Conservation (phyloP, 345 rosid species). For the Camelina neglecta region DNA sequence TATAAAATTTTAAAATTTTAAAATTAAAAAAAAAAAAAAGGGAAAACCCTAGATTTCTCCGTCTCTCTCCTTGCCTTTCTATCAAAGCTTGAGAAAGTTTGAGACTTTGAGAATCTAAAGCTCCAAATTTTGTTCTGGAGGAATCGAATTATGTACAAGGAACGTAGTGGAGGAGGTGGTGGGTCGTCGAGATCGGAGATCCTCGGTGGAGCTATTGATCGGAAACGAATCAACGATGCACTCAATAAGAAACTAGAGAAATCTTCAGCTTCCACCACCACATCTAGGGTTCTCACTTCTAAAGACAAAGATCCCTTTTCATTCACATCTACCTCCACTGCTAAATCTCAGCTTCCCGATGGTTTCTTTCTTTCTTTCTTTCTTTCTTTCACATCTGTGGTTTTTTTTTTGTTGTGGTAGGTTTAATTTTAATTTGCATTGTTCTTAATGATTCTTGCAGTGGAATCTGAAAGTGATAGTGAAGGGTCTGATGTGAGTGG, state of each 20-base stretch:
- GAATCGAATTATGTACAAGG: constrained; percentile 58
- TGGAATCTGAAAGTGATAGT: constrained; percentile 82
- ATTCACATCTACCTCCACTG: constrained; percentile 57
- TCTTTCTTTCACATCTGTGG: not conserved
- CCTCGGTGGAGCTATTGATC: constrained; percentile 61
- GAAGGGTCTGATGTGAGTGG: constrained; percentile 95
- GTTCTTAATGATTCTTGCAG: constrained; percentile 42
- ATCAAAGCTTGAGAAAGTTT: constrained; percentile 24
- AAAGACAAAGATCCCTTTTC: constrained; percentile 72
- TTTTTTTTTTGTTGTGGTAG: not conserved
- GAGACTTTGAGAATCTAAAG: constrained; percentile 40
- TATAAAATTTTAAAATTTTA: not conserved
- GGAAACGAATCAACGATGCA: constrained; percentile 87
- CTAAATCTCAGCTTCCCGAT: constrained; percentile 63
- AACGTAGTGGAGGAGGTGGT: constrained; percentile 32
- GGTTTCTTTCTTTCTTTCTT: constrained; percentile 17
- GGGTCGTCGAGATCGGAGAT: constrained; percentile 41
- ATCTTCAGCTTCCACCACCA: constrained; percentile 85
- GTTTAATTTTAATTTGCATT: not conserved
- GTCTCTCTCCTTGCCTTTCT: constrained; percentile 26
- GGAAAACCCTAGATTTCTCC: constrained; percentile 58
- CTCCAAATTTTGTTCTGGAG: not conserved
- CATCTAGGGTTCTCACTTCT: constrained; percentile 66
- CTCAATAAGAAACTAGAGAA: constrained; percentile 89
- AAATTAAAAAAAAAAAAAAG: not conserved